A percentile compares a stretch with the other conserved stretches of the same genome.
These are phyloP conservation scores for Colletotrichum echinochloae DNA, from an alignment of 2,329 filamentous ascomycete genomes.

Conservation along the genomic window DNA sequence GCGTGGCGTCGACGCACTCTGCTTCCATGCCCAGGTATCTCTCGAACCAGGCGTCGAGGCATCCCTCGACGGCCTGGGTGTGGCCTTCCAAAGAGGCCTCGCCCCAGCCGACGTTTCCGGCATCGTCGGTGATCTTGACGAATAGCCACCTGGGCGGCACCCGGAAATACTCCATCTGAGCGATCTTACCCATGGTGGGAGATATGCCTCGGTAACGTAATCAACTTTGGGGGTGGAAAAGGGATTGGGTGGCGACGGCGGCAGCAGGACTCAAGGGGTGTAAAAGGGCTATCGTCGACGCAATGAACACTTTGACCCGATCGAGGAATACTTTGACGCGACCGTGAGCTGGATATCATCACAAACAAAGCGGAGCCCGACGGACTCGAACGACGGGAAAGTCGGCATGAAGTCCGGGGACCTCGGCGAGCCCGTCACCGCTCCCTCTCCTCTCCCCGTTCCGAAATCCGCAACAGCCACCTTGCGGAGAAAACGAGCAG, in stretches of 20 bases:
- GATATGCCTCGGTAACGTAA: neutral
- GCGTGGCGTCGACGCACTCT: conserved; percentile 61
- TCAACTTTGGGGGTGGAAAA: neutral
- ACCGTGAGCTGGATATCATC: conserved; percentile 31
- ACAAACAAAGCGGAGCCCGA: conserved; percentile 22
- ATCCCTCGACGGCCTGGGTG: conserved; percentile 79
- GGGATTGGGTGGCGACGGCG: neutral
- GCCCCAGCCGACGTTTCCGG: conserved; percentile 76
- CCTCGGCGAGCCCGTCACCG: conserved; percentile 25
- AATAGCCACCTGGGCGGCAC: conserved; percentile 82
- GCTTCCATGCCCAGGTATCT: conserved; percentile 76
- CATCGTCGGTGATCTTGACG: conserved; percentile 79
- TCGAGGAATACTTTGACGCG: conserved; percentile 23
- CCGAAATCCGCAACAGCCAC: conserved; percentile 23
- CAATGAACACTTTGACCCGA: conserved; percentile 14
- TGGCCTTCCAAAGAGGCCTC: conserved; percentile 82
- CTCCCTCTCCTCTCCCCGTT: conserved; percentile 8
- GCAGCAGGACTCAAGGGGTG: neutral
- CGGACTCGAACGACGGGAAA: conserved; percentile 18
- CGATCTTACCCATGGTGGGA: conserved; percentile 69
- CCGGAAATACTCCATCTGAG: conserved; percentile 77
- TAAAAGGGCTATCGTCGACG: neutral
- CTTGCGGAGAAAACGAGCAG: conserved; percentile 18
- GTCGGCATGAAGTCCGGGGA: conserved; percentile 34
- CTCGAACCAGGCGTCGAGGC: conserved; percentile 73